phyloP scores from a whole-genome alignment of 2,329 filamentous ascomycete species.

The Arachnopeziza araneosa region DNA sequence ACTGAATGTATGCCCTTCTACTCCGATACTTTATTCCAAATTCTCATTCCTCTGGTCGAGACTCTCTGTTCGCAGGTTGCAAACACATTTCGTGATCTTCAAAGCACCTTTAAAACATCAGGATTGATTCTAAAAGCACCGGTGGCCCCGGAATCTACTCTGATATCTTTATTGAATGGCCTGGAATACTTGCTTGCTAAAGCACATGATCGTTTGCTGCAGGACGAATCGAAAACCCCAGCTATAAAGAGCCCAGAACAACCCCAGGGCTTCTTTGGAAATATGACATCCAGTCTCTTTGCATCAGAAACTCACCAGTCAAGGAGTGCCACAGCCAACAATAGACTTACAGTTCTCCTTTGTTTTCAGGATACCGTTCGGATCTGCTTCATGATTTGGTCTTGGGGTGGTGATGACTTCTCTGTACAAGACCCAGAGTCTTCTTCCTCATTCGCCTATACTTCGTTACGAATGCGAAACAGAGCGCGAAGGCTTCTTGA shows the following conservation, averaged over 20 bases:
- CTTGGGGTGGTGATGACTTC: conserved; percentile 71
- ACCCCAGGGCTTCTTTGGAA: conserved; percentile 83
- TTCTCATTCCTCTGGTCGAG: conserved; percentile 84
- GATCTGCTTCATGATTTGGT: conserved; percentile 91
- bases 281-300: conserved; percentile 90
- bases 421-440: conserved; percentile 59
- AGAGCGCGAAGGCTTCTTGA: conserved; percentile 82
- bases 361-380: conserved; percentile 94
- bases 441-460: conserved; percentile 81
- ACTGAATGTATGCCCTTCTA: conserved; percentile 80
- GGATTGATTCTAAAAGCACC: conserved; percentile 26
- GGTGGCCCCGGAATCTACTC: conserved; percentile 60
- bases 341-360: conserved; percentile 86
- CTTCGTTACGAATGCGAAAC: conserved; percentile 85
- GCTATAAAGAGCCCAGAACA: conserved; percentile 74
- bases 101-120: conserved; percentile 52
- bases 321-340: conserved; percentile 85
- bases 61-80: conserved; percentile 78
- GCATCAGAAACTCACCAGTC: conserved; percentile 69
- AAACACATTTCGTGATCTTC: conserved; percentile 65
- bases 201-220: conserved; percentile 75
- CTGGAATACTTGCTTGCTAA: conserved; percentile 85
- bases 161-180: conserved; percentile 85
- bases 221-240: conserved; percentile 66
- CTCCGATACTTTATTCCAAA: conserved; percentile 78